phyloP scores from a whole-genome alignment of 495 filamentous ascomycete species.

The Talaromyces ruber region DNA sequence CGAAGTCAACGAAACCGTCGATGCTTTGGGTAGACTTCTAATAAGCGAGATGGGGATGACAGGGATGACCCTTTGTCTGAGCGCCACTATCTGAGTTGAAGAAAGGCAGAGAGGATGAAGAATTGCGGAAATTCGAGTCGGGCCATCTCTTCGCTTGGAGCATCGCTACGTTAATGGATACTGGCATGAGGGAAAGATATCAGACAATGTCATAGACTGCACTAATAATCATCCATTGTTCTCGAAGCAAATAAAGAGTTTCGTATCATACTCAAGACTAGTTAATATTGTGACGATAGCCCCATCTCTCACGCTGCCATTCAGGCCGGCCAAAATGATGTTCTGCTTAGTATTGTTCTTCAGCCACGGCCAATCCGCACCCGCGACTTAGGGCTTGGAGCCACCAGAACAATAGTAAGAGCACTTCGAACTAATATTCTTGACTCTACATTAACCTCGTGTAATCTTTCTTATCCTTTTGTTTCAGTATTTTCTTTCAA shows the following conservation, averaged over 20 bases:
- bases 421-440: not conserved
- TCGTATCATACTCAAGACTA: not conserved
- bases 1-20: not conserved
- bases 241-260: not conserved
- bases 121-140: not conserved
- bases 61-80: not conserved
- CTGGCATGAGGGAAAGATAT: not conserved
- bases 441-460: not conserved
- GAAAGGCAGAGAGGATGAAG: not conserved
- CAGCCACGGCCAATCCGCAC: not conserved
- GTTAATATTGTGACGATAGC: not conserved
- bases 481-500: not conserved
- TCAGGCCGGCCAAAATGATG: not conserved
- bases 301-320: not conserved
- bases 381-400: constrained; percentile 2
- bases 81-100: not conserved
- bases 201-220: not conserved
- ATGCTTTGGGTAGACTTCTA: not conserved
- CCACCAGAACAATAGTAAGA: constrained; percentile 14
- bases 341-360: constrained; percentile 13
- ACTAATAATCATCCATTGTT: not conserved
- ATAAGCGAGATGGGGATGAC: not conserved
- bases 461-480: not conserved
- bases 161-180: not conserved
- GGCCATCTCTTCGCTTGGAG: not conserved